Evolutionary conservation across 192 early-diverging fungal genomes (phyloP).

Genomic region (Backusella circina): DNA sequence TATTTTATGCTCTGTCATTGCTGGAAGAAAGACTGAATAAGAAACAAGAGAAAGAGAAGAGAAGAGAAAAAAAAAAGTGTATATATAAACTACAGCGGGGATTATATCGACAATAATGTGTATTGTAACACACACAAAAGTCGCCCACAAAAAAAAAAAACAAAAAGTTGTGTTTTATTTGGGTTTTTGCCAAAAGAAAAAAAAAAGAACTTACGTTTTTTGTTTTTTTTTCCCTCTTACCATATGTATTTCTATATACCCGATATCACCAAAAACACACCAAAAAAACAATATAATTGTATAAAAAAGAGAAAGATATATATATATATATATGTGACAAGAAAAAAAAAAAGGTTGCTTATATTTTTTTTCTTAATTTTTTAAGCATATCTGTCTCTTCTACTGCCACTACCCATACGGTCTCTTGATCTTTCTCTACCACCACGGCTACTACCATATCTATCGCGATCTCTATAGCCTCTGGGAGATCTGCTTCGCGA

Average conservation of each 20-base stretch:
- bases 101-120: neutral
- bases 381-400: constrained; percentile 29
- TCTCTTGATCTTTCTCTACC: constrained; percentile 33
- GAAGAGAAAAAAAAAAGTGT: neutral
- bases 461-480: constrained; percentile 34
- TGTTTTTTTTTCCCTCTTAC: neutral
- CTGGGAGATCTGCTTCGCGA: constrained; percentile 39
- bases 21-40: neutral
- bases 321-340: neutral
- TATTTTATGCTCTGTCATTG: constrained; percentile 10
- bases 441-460: constrained; percentile 23
- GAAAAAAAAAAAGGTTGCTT: neutral
- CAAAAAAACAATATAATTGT: neutral
- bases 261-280: neutral
- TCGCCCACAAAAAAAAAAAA: too few relatives aligned
- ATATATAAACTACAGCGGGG: neutral
- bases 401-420: constrained; percentile 11
- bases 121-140: neutral
- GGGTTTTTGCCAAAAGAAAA: neutral
- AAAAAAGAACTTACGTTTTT: neutral
- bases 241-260: neutral
- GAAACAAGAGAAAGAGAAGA: constrained; percentile 1
- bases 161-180: neutral
- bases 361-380: neutral
- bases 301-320: neutral